A percentile compares a stretch with the other conserved stretches of the same genome.
Evolutionary conservation across 176 grass and related monocot genomes (phyloP).

Genomic region (Zea mays): DNA sequence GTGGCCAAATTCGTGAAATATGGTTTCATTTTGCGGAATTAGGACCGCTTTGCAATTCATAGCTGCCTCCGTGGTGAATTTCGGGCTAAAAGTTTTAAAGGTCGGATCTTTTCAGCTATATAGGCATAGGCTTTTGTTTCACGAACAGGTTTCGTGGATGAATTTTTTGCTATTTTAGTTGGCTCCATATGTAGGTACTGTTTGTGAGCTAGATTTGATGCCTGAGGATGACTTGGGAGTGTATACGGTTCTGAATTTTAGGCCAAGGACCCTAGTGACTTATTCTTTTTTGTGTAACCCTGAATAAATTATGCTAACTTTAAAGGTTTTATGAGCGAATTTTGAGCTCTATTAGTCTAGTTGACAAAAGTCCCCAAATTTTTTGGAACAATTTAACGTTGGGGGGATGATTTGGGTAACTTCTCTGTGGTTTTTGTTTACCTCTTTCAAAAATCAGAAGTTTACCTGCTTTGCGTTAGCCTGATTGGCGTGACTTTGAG

Average conservation of each 20-base stretch:
- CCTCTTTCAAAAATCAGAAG: background rate
- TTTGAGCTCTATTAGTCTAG: background rate
- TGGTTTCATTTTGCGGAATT: background rate
- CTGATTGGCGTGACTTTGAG: background rate
- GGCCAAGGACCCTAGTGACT: background rate
- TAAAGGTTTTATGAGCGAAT: background rate
- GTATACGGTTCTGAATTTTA: background rate
- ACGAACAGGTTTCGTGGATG: background rate
- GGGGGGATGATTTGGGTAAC: background rate
- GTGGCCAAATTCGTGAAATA: background rate
- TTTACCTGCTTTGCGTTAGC: background rate
- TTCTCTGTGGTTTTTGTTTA: background rate
- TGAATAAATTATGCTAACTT: background rate
- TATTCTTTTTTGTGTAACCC: background rate
- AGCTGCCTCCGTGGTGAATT: background rate
- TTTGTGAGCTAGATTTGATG: conserved; percentile 10
- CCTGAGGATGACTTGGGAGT: background rate
- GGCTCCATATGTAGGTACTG: background rate
- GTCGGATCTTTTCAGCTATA: background rate
- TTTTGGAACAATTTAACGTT: background rate
- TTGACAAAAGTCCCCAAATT: background rate
- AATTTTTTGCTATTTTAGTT: background rate
- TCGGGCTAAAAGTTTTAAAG: background rate
- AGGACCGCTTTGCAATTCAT: background rate
- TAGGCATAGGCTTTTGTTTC: no score